Evolutionary conservation across 768 basidiomycete species (phyloP).

Genomic region (Suillus subluteus): DNA sequence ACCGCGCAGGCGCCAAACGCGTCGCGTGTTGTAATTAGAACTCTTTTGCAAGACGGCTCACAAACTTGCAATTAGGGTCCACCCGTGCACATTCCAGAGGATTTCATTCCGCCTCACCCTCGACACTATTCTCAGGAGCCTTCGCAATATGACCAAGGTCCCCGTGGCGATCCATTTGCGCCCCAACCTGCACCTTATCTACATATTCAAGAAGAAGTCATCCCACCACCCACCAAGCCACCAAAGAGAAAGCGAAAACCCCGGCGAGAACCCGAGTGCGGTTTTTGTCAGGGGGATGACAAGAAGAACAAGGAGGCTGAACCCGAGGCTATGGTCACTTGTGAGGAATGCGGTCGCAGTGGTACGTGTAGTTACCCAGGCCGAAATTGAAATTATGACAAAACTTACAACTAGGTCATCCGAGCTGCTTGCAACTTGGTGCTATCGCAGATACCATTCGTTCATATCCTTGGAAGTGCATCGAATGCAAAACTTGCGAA

Average conservation of each 20-base stretch:
- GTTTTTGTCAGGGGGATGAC: slow-evolving; percentile 76
- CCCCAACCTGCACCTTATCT: slow-evolving; percentile 61
- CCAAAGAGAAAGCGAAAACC: slow-evolving; percentile 49
- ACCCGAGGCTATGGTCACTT: slow-evolving; percentile 75
- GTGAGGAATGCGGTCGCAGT: slow-evolving; percentile 80
- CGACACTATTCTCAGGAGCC: slow-evolving; percentile 36
- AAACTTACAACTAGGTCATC: slow-evolving; percentile 61
- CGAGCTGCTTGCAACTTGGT: slow-evolving; percentile 76
- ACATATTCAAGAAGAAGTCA: slow-evolving; percentile 49
- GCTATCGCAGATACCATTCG: slow-evolving; percentile 63
- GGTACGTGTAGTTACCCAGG: slow-evolving; percentile 49
- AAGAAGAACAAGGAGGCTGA: slow-evolving; percentile 56
- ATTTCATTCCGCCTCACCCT: slow-evolving; percentile 17
- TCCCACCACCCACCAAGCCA: slow-evolving; percentile 45
- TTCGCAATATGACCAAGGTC: slow-evolving; percentile 69
- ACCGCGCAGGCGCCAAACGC: slow-evolving; percentile 48
- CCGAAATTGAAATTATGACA: slow-evolving; percentile 10
- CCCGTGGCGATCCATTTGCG: slow-evolving; percentile 84
- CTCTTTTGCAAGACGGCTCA: slow-evolving; percentile 20
- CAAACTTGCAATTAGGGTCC: slow-evolving; percentile 28
- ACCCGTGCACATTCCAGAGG: slow-evolving; percentile 36
- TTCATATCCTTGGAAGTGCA: slow-evolving; percentile 84
- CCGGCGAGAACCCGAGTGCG: slow-evolving; percentile 67
- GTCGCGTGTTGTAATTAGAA: slow-evolving; percentile 65
- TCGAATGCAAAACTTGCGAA: slow-evolving; percentile 92